Evolutionary conservation across 2,329 filamentous ascomycete species (phyloP), one percentile per base, ranked within the genome.

Genomic region (Hypoxylon sp.): DNA sequence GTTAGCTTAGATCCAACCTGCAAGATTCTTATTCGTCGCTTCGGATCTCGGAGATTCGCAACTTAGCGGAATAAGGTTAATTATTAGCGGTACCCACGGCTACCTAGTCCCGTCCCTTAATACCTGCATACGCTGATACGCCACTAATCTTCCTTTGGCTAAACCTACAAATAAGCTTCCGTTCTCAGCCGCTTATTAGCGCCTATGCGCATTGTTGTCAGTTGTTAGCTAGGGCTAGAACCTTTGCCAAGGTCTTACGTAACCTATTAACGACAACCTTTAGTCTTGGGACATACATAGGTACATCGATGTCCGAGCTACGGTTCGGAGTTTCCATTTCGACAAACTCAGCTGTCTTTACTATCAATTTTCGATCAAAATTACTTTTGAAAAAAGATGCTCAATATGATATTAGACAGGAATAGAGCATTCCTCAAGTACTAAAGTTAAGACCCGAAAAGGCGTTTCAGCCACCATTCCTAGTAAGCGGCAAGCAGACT

Each of bases 31-130:
- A 45, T 49, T 52, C n/a, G 56, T 61, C 21, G 38, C n/a, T 38
- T 70, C 68, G 68, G 68, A 70, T 68, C 59, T 70, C 68, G 55
- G 68, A 68, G 65, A 68, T 63, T 60, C 51, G 57, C 21, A 61
- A 4, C 19, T 41, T 19, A 30, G 17, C 63, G 49, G 61, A 63
- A 63, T 63, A 62, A 67, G 45, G 36, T 50, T 46, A 30, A 62
- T 4, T 23, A 41, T 41, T n/a, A 41, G 36, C 41, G 23, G 17
- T 38, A 30, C 28, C 1, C 21, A 11, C 17, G 50, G 34, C 34
- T 48, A 46, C 21, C 17, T 48, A 48, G 36, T 5, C 17, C n/a
- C n/a, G n/a, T n/a, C n/a, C n/a, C n/a, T n/a, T n/a, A n/a, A n/a
- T n/a, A n/a, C n/a, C n/a, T n/a, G n/a, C n/a, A n/a, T n/a, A n/a